Conservation (phyloP, 441 rosid genomes). For the Geranium incanum region DNA sequence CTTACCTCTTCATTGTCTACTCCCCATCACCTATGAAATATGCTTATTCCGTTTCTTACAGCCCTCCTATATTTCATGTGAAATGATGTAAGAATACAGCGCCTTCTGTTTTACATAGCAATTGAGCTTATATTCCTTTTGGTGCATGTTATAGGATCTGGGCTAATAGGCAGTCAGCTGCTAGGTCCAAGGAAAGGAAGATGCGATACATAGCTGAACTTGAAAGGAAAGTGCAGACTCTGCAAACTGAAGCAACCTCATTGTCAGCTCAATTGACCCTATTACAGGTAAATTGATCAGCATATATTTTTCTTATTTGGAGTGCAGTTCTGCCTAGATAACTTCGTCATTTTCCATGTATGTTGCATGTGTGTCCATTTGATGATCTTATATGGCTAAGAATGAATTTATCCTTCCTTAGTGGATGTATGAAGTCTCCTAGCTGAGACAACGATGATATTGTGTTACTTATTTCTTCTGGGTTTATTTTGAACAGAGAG, state of each 20-base stretch:
- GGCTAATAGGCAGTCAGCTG: constrained; percentile 99
- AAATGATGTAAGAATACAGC: background rate
- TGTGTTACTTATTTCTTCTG: constrained; percentile 12
- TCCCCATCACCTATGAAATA: background rate
- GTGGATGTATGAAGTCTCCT: background rate
- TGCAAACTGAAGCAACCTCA: constrained; percentile 93
- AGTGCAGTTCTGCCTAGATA: background rate
- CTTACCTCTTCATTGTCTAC: background rate
- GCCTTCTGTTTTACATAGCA: background rate
- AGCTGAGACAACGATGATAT: background rate
- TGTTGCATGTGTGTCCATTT: background rate
- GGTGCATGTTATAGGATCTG: constrained; percentile 53
- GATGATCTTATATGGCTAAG: background rate
- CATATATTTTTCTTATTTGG: background rate
- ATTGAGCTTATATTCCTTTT: constrained; percentile 12
- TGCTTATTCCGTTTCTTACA: background rate
- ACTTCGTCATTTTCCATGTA: constrained; percentile 5
- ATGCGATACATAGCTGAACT: constrained; percentile 96
- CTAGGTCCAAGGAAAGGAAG: constrained; percentile 97
- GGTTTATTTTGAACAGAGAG: constrained; percentile 55
- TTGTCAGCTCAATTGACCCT: constrained; percentile 89
- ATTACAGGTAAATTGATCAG: constrained; percentile 50
- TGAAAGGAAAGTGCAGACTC: constrained; percentile 55
- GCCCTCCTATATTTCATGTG: background rate
- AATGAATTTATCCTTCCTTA: background rate